phyloP scores from a whole-genome alignment of 2,329 filamentous ascomycete species.

The Raffaelea arxii region DNA sequence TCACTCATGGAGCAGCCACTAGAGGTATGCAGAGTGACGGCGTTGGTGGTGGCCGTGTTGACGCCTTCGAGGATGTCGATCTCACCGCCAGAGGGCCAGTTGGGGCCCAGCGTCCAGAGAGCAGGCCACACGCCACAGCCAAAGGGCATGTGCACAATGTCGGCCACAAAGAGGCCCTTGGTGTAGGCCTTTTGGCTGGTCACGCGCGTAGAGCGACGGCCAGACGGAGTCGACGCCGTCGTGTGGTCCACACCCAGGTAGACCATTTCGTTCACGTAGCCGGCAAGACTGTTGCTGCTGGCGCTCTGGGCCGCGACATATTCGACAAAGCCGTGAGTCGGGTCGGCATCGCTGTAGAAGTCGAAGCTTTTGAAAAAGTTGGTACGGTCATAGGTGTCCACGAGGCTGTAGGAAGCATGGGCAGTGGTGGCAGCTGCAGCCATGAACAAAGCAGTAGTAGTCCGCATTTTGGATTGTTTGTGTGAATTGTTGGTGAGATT shows the following conservation, averaged over 20 bases:
- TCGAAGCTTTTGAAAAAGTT: slow-evolving; percentile 49
- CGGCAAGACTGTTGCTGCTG: slow-evolving; percentile 46
- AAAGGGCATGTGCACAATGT: slow-evolving; percentile 68
- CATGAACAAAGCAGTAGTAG: slow-evolving; percentile 2
- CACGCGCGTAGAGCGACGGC: slow-evolving; percentile 63
- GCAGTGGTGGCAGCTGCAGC: slow-evolving; percentile 10
- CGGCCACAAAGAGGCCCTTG: slow-evolving; percentile 61
- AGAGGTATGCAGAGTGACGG: slow-evolving; percentile 59
- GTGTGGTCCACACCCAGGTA: slow-evolving; percentile 62
- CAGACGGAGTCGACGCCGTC: slow-evolving; percentile 43
- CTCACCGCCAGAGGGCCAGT: slow-evolving; percentile 63
- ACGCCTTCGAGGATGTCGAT: slow-evolving; percentile 77
- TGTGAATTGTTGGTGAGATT: not conserved
- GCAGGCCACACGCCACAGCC: slow-evolving; percentile 71
- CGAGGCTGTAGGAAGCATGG: slow-evolving; percentile 33
- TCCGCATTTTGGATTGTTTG: slow-evolving; percentile 5
- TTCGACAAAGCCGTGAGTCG: slow-evolving; percentile 65
- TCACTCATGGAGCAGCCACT: slow-evolving; percentile 48
- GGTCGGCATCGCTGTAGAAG: slow-evolving; percentile 51
- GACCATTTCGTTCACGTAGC: slow-evolving; percentile 42
- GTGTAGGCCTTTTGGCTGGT: slow-evolving; percentile 57
- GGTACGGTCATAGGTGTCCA: slow-evolving; percentile 35
- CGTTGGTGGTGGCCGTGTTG: slow-evolving; percentile 48
- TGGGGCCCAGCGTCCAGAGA: slow-evolving; percentile 57
- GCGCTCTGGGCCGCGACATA: slow-evolving; percentile 55